Percentiles rank a stretch among this genome's conserved stretches.
These are phyloP conservation scores for Aspergillus carbonarius DNA, from an alignment of 2,329 filamentous ascomycete species.

Conservation along the genomic window DNA sequence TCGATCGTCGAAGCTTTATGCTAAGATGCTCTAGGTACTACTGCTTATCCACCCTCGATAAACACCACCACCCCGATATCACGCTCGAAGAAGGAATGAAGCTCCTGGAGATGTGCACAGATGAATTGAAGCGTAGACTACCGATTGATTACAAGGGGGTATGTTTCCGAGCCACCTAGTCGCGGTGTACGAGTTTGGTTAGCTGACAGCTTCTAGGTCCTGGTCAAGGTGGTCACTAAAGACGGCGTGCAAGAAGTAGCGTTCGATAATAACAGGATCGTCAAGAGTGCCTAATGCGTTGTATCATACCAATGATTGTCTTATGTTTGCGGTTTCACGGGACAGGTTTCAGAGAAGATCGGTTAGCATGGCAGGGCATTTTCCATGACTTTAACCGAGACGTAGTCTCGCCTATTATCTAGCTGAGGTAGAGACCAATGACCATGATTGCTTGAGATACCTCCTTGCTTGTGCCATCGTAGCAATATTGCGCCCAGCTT, in stretches of 20 bases:
- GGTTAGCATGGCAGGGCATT: constrained; percentile 24
- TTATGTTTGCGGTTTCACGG: constrained; percentile 32
- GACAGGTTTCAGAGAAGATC: constrained; percentile 23
- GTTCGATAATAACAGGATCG: constrained; percentile 74
- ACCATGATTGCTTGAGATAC: constrained; percentile 12
- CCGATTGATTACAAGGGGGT: constrained; percentile 99
- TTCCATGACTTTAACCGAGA: constrained; percentile 18
- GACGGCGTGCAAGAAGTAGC: constrained; percentile 84
- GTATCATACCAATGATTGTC: constrained; percentile 32
- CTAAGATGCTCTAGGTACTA: constrained; percentile 68
- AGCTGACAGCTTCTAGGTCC: constrained; percentile 38
- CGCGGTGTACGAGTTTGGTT: constrained; percentile 9
- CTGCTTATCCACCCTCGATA: constrained; percentile 95
- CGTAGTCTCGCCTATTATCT: constrained; percentile 13
- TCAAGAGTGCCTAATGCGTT: constrained; percentile 46
- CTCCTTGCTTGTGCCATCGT: background rate
- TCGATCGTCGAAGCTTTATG: background rate
- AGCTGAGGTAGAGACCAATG: constrained; percentile 17
- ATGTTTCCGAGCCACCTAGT: constrained; percentile 31
- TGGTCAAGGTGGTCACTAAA: constrained; percentile 91
- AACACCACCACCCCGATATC: constrained; percentile 97
- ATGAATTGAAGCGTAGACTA: constrained; percentile 94
- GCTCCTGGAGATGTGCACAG: constrained; percentile 89
- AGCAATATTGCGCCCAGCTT: background rate
- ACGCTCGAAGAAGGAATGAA: constrained; percentile 84